Evolutionary conservation across 2,329 filamentous ascomycete genomes (phyloP), one percentile per base, ranked within the genome.

Genomic region (Volutella citrinella): DNA sequence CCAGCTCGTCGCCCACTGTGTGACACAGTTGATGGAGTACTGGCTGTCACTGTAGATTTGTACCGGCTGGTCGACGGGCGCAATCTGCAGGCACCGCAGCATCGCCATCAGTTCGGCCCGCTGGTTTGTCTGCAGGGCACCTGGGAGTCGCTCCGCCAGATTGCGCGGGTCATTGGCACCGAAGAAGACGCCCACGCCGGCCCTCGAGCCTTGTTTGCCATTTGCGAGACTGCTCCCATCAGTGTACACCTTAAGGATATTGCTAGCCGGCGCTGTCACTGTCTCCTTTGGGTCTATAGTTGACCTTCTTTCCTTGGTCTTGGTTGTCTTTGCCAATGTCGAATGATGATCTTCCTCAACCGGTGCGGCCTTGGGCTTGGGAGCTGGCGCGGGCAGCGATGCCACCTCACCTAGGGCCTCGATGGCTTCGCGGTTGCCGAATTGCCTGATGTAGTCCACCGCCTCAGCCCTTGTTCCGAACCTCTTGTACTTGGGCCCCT

Each of bases 81-180:
- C 80, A 27, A 83, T 76, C 53, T 96, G 80, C 15, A 97, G 71
- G 1, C 90, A 90, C 37, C 90, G 84, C 19, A 87, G 70, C 43
- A 97, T 84, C 7, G 89, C 93, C 16, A 86, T 90, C 38, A 98
- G 70, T 65, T 98, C 93, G n/a, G 91, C 93, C 4, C 93, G 85
- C 60, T 97, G 88, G 58, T 98, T 98, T 1, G 93, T 97, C 63
- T 97, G 93, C 9, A 73, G 70, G 12, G 74, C 69, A 31, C 88
- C 88, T 32, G 72, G 64, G 4, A 96, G 75, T 5, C 81, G 79
- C 61, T 94, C 89, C 10, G 86, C 87, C 16, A 95, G 58, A 55
- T 82, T 82, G 45, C 79, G 70, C 18, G 63, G 43, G 52, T 84
- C 80, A 3, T 59, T 59, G 13, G 57, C 49, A 6, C 78, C 80